phyloP scores from a whole-genome alignment of 2,329 filamentous ascomycete genomes.

The Didymosphaeria variabile region DNA sequence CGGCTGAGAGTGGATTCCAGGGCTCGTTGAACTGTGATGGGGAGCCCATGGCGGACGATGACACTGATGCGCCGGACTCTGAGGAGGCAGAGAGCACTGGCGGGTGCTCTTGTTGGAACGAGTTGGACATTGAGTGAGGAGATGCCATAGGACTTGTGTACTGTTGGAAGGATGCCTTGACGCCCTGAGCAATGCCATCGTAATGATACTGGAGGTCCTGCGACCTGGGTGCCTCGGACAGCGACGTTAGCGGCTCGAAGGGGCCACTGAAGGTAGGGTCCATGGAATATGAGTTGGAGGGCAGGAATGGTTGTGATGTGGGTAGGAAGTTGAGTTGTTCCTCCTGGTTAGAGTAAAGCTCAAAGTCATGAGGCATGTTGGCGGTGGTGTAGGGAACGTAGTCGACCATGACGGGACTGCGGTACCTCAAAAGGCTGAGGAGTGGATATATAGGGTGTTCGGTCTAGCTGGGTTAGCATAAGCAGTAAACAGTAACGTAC shows the following conservation, averaged over 20 bases:
- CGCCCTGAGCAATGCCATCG: constrained; percentile 46
- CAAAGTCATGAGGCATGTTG: constrained; percentile 49
- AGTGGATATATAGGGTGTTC: constrained; percentile 26
- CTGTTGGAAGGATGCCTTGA: constrained; percentile 48
- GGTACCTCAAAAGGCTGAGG: constrained; percentile 16
- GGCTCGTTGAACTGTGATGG: constrained; percentile 67
- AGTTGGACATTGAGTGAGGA: constrained; percentile 55
- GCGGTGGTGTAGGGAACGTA: constrained; percentile 40
- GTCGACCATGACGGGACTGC: constrained; percentile 45
- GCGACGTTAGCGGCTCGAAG: constrained; percentile 47
- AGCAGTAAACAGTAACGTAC: constrained; percentile 28
- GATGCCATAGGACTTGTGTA: constrained; percentile 53
- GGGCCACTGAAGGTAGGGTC: constrained; percentile 49
- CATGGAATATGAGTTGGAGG: constrained; percentile 39
- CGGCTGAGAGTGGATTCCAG: constrained; percentile 64
- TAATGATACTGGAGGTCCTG: constrained; percentile 50
- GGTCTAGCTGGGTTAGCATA: constrained; percentile 41
- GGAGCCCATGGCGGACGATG: constrained; percentile 61
- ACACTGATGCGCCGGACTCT: constrained; percentile 61
- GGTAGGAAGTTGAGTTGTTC: constrained; percentile 45
- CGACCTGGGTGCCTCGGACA: constrained; percentile 40
- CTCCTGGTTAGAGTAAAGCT: constrained; percentile 48
- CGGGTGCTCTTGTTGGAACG: constrained; percentile 58
- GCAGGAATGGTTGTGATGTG: constrained; percentile 39
- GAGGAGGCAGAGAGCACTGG: constrained; percentile 59